Evolutionary conservation across 148 eudicot species (phyloP), one percentile per base, ranked within the genome.

Genomic region (Arbutus unedo): DNA sequence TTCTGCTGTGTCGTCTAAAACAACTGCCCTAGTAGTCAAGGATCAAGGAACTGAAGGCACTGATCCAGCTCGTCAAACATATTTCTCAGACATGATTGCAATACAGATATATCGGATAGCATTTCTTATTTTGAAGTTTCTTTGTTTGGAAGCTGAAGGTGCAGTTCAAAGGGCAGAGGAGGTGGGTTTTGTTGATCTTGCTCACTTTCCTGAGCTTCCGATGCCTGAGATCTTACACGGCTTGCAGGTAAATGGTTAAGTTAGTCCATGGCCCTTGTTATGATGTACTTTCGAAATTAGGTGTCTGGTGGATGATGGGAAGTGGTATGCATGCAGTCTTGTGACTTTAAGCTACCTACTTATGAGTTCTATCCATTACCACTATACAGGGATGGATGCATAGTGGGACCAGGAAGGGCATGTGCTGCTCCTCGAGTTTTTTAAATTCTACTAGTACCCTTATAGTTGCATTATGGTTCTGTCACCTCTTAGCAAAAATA

Each of bases 221-320:
- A 90, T 92, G 93, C 99, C 99, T 77, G 96, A 94, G 77, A 97
- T 97, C 82, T 88, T 97, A 83, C 99, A 97, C 81, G 95, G 98
- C 31, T 90, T 97, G 90, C 99, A 97, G 98, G 99, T 94, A 81
- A 81, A 38, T 8, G 54, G 23, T 50, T 44, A 43, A 21, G 18
- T 56, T 68, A 13, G 16, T 66, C n/a, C 54, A 43, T 51, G 41
- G 8, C 53, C n/a, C 21, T 23, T 0, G 8, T 54, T 77, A 43
- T 57, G 55, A 50, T 6, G 51, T 57, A 5, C 16, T 38, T 78
- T 44, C 0, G 59, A 76, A 73, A 81, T 59, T 25, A 25, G 13
- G 19, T 76, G 45, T 13, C 50, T 31, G 5, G 23, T 25, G 8
- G 45, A 76, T 76, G 7, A 51, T 5, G 59, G 56, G 15, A 50